Percentiles rank a stretch among this genome's conserved stretches.
These are phyloP conservation scores for Paecilomyces niveus DNA, from an alignment of 2,329 filamentous ascomycete genomes.

Conservation along the genomic window DNA sequence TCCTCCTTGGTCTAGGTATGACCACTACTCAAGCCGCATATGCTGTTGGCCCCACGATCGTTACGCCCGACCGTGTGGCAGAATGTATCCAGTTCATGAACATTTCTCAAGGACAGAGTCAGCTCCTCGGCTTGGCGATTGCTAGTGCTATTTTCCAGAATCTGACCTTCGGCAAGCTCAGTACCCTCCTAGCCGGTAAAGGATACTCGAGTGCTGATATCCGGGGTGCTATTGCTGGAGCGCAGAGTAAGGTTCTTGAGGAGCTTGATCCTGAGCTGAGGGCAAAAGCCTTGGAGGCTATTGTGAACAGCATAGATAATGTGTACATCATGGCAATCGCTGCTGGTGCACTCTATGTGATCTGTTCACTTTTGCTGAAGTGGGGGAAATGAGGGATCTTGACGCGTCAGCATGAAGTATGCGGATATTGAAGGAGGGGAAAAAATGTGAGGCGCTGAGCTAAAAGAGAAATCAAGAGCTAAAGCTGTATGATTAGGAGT, in stretches of 20 bases:
- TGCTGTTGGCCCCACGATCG: constrained; percentile 10
- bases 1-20: constrained; percentile 16
- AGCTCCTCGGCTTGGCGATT: constrained; percentile 32
- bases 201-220: constrained; percentile 21
- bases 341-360: constrained; percentile 13
- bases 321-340: constrained; percentile 25
- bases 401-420: no score
- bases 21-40: constrained; percentile 13
- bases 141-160: constrained; percentile 35
- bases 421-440: no score
- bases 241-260: constrained; percentile 22
- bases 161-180: constrained; percentile 18
- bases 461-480: no score
- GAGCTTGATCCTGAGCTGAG: constrained; percentile 15
- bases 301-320: constrained; percentile 14
- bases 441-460: no score
- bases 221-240: constrained; percentile 20
- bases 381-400: background rate
- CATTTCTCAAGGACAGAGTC: constrained; percentile 28
- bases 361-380: background rate
- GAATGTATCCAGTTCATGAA: constrained; percentile 31
- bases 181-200: constrained; percentile 13
- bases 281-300: constrained; percentile 19
- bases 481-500: no score
- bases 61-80: constrained; percentile 2